Evolutionary conservation across 2,329 filamentous ascomycete species (phyloP), one percentile per base, ranked within the genome.

Genomic region (Pyrenochaeta sp.): DNA sequence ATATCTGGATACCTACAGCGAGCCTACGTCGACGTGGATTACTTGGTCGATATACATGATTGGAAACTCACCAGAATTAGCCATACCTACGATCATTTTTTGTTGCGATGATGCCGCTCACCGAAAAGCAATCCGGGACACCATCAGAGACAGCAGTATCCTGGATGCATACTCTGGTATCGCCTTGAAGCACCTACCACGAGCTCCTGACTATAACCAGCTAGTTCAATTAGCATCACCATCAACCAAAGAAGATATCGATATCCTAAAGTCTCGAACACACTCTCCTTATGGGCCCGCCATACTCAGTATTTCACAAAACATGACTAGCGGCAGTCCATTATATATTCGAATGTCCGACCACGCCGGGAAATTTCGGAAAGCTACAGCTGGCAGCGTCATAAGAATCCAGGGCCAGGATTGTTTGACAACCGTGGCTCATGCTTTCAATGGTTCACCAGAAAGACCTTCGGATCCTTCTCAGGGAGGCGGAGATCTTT

Each of bases 31-130:
- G 3, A 15, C 39, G 18, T 52, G 46, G 30, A 48, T 62, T 11
- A 60, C 51, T 3, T 62, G 53, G 52, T 57, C 50, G 4, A 54
- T 62, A 0, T 62, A 62, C 21, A 61, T 64, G 59, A 42, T 64
- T 41, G 61, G 61, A 2, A 44, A 29, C 7, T 32, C 40, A 7
- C 51, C 40, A 15, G 27, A 50, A 30, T 46, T 45, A 14, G 48
- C 61, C 0, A 4, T 14, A 17, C 61, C 61, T 12, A 55, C 47
- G 12, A 49, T 64, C 7, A 55, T 64, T 7, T 64, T 64, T 47
- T 60, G 56, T 31, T 56, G 51, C 11, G 49, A 47, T 23, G 50
- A 62, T 15, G 42, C 33, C 4, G 4, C 14, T 12, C 49, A 47
- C 7, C 54, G 61, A 31, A 60, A 53, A 35, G 29, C n/a, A 12